Evolutionary conservation across 2,329 filamentous ascomycete species (phyloP).

Genomic region (Polychaeton citri): DNA sequence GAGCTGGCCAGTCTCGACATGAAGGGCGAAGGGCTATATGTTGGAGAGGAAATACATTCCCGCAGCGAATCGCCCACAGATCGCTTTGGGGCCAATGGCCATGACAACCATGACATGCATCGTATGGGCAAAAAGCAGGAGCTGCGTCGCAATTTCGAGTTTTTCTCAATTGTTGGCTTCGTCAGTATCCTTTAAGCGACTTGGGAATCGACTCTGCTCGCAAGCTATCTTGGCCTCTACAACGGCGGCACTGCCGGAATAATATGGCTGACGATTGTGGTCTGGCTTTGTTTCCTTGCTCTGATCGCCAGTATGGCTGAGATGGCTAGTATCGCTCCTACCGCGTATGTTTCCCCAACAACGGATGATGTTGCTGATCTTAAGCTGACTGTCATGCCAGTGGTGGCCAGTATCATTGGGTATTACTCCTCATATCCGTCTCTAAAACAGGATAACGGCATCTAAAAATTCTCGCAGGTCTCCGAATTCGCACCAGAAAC

Average conservation of each 20-base stretch:
- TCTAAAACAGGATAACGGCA: too few relatives aligned
- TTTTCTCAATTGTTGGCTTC: not conserved
- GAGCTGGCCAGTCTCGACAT: not conserved
- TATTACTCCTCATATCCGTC: too few relatives aligned
- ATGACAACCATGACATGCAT: not conserved
- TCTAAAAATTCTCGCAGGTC: too few relatives aligned
- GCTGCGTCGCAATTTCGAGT: slow-evolving; percentile 1
- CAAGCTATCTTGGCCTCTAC: slow-evolving; percentile 1
- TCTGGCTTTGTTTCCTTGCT: slow-evolving; percentile 21
- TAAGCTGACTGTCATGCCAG: not conserved
- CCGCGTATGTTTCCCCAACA: slow-evolving; percentile 19
- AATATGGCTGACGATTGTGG: slow-evolving; percentile 37
- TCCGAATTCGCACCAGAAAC: not conserved
- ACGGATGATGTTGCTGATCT: not conserved
- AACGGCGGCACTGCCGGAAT: slow-evolving; percentile 40
- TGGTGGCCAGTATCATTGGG: slow-evolving; percentile 35
- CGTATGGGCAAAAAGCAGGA: slow-evolving; percentile 1
- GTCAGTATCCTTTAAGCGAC: not conserved
- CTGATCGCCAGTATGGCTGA: slow-evolving; percentile 22
- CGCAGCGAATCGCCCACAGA: not conserved
- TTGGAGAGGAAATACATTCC: not conserved
- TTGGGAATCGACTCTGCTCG: not conserved
- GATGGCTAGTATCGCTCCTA: slow-evolving; percentile 23
- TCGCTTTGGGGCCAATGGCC: not conserved
- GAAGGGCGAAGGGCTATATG: not conserved